Evolutionary conservation across 768 basidiomycete species (phyloP).

Genomic region (Auricularia sp.): DNA sequence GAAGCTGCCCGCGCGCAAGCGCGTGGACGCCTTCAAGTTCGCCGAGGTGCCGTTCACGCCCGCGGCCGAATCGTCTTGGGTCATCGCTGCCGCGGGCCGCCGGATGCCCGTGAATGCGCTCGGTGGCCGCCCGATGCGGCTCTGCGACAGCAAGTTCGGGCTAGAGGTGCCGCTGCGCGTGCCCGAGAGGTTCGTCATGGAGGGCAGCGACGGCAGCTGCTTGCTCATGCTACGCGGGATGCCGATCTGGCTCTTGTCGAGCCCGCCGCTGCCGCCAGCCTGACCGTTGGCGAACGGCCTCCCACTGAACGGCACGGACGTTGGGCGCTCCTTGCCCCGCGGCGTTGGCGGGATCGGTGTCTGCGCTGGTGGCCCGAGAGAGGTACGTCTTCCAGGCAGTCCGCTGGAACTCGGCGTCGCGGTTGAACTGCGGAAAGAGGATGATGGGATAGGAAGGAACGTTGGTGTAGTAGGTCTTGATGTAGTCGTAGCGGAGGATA

Average conservation of each 20-base stretch:
- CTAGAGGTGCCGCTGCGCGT: neutral
- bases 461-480: conserved; percentile 71
- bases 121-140: conserved; percentile 34
- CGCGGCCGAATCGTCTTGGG: neutral
- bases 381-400: neutral
- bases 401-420: neutral
- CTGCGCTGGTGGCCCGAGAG: neutral
- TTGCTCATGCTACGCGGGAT: neutral
- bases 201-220: conserved; percentile 23
- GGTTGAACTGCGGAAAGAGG: neutral
- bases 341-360: neutral
- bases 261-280: neutral
- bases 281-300: neutral
- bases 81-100: neutral
- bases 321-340: neutral
- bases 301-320: neutral
- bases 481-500: conserved; percentile 35
- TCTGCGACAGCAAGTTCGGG: conserved; percentile 22
- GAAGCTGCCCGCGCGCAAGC: neutral
- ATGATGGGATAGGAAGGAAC: conserved; percentile 29
- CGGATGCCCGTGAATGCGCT: neutral
- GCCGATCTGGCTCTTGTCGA: neutral
- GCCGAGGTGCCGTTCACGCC: neutral
- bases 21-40: neutral
- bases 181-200: conserved; percentile 31